These are phyloP conservation scores for Favolaschia claudopus DNA, from an alignment of 768 basidiomycete species.

Conservation along the genomic window DNA sequence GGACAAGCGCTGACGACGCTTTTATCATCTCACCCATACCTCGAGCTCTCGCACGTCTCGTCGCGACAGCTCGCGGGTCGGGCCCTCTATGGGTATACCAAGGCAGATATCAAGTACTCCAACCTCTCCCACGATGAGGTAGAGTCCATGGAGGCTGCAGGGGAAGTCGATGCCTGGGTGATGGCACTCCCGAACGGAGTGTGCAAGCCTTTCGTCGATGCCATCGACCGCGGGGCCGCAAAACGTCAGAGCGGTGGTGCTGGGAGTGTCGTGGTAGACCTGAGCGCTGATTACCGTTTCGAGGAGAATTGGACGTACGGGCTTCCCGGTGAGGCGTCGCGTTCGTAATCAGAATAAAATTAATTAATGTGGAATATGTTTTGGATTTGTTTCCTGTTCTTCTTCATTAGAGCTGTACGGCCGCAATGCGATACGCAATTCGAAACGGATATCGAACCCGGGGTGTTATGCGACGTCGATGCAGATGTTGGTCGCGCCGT, in stretches of 20 bases:
- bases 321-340: constrained; percentile 89
- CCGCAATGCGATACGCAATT: constrained; percentile 67
- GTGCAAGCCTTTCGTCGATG: constrained; percentile 96
- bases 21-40: constrained; percentile 87
- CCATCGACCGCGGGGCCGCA: constrained; percentile 79
- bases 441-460: constrained; percentile 94
- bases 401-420: constrained; percentile 81
- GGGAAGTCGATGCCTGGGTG: constrained; percentile 96
- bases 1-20: constrained; percentile 90
- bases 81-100: constrained; percentile 82
- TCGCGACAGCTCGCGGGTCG: constrained; percentile 92
- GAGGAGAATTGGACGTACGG: constrained; percentile 97
- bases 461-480: constrained; percentile 96
- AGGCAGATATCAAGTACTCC: constrained; percentile 74
- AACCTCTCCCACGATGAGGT: constrained; percentile 84
- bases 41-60: constrained; percentile 93
- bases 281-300: constrained; percentile 95
- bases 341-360: constrained; percentile 41
- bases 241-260: constrained; percentile 54
- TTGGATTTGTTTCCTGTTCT: constrained; percentile 41
- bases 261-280: constrained; percentile 86
- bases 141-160: constrained; percentile 85
- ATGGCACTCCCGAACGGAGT: constrained; percentile 99
- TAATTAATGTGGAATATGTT: constrained; percentile 43
- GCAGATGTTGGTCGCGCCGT: constrained; percentile 91